Percentiles rank a stretch among this genome's conserved stretches.
These are phyloP conservation scores for Lasiosphaeris hirsuta DNA, from an alignment of 495 filamentous ascomycete species.

Conservation along the genomic window DNA sequence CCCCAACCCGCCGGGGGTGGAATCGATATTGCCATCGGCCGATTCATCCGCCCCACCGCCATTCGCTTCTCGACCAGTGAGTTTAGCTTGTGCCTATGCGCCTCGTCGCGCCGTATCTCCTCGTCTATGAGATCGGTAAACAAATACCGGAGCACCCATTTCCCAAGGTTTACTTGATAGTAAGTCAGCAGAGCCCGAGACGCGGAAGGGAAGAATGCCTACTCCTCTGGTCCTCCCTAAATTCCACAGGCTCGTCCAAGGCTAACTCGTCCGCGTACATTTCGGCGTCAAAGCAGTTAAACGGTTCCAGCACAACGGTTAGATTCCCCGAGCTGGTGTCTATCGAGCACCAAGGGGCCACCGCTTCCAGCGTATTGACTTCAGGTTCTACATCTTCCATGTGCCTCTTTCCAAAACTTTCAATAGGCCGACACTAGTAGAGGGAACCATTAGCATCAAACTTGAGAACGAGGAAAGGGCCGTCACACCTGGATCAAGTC, in stretches of 20 bases:
- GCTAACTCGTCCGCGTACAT: constrained; percentile 89
- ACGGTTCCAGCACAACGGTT: constrained; percentile 86
- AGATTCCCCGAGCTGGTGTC: constrained; percentile 89
- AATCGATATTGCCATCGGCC: constrained; percentile 65
- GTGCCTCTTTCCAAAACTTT: constrained; percentile 87
- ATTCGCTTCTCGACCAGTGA: constrained; percentile 56
- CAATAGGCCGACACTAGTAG: constrained; percentile 71
- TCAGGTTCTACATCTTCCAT: constrained; percentile 87
- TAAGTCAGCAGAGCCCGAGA: constrained; percentile 8
- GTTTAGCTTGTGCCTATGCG: constrained; percentile 64
- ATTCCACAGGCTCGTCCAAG: constrained; percentile 68
- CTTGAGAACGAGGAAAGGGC: constrained; percentile 2
- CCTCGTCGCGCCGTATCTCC: constrained; percentile 76
- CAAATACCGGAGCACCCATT: constrained; percentile 92
- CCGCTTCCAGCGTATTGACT: constrained; percentile 81
- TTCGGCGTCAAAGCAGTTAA: constrained; percentile 96
- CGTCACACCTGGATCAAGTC: constrained; percentile 72
- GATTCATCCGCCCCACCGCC: constrained; percentile 50
- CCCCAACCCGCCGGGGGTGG: constrained; percentile 56
- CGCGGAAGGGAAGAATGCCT: constrained; percentile 32
- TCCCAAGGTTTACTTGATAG: constrained; percentile 81
- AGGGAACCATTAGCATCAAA: constrained; percentile 15
- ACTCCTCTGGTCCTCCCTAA: constrained; percentile 94
- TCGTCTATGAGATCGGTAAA: constrained; percentile 88
- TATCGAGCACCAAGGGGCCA: constrained; percentile 92